These are phyloP conservation scores for Annulohypoxylon bovei DNA, from an alignment of 495 filamentous ascomycete species.

Conservation along the genomic window DNA sequence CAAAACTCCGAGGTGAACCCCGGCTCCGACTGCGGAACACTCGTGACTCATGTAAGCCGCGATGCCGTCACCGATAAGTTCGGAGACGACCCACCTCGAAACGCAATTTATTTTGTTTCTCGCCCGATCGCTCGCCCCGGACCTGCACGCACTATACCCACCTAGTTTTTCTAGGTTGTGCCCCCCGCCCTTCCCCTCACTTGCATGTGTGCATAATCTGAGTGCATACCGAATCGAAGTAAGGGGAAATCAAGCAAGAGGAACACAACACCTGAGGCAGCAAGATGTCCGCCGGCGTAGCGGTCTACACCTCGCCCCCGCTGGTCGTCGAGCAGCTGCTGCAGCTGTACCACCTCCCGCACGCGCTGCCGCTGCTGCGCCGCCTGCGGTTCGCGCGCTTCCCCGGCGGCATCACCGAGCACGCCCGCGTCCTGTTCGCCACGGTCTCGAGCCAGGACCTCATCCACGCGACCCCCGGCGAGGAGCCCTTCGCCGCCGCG, in stretches of 20 bases:
- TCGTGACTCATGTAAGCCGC: conserved; percentile 13
- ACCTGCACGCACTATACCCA: not conserved
- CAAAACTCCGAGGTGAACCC: not conserved
- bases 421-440: conserved; percentile 51
- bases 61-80: conserved; percentile 17
- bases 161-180: not conserved
- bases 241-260: not conserved
- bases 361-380: conserved; percentile 66
- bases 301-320: conserved; percentile 53
- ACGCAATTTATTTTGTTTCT: not conserved
- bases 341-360: conserved; percentile 56
- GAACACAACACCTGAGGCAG: not conserved
- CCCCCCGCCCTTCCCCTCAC: not conserved
- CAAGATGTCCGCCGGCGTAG: conserved; percentile 41
- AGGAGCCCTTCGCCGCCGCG: conserved; percentile 57
- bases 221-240: not conserved
- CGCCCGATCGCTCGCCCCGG: not conserved
- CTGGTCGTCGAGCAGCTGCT: conserved; percentile 56
- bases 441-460: not conserved
- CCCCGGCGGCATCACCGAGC: conserved; percentile 47
- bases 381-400: conserved; percentile 65
- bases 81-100: conserved; percentile 1
- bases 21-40: conserved; percentile 16
- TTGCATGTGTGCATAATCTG: not conserved
- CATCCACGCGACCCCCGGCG: conserved; percentile 15